These are phyloP conservation scores for Candolleomyces aberdarensis DNA, from an alignment of 768 basidiomycete genomes.

Conservation along the genomic window DNA sequence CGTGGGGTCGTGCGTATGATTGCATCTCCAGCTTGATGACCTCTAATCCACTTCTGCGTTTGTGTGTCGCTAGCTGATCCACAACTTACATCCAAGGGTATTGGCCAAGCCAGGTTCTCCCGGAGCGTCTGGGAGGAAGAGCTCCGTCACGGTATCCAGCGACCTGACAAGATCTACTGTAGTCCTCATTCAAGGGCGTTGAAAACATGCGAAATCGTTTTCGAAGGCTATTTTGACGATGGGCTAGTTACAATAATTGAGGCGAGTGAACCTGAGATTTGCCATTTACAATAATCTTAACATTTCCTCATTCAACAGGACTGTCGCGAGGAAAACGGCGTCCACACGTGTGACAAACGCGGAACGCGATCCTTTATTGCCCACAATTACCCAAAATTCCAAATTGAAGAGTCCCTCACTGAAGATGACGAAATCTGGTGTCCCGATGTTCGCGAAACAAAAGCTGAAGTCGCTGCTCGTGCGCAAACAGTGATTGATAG, in stretches of 20 bases:
- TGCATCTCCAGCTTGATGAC: neutral
- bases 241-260: slow-evolving; percentile 47
- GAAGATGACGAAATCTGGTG: slow-evolving; percentile 67
- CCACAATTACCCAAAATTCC: slow-evolving; percentile 46
- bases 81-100: slow-evolving; percentile 55
- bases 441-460: slow-evolving; percentile 51
- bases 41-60: neutral
- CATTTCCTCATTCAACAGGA: slow-evolving; percentile 37
- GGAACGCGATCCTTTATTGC: slow-evolving; percentile 41
- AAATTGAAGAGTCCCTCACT: slow-evolving; percentile 52
- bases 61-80: slow-evolving; percentile 51
- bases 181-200: slow-evolving; percentile 66
- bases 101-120: slow-evolving; percentile 49
- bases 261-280: slow-evolving; percentile 30
- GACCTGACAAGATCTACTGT: slow-evolving; percentile 55
- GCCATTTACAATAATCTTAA: neutral
- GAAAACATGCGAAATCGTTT: slow-evolving; percentile 52
- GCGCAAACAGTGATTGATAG: slow-evolving; percentile 50
- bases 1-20: slow-evolving; percentile 66
- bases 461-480: slow-evolving; percentile 41
- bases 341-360: slow-evolving; percentile 68
- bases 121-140: slow-evolving; percentile 49
- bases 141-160: slow-evolving; percentile 37
- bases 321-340: slow-evolving; percentile 62
- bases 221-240: slow-evolving; percentile 33